Evolutionary conservation across 2,329 filamentous ascomycete species (phyloP).

Genomic region (Alternaria arborescens): DNA sequence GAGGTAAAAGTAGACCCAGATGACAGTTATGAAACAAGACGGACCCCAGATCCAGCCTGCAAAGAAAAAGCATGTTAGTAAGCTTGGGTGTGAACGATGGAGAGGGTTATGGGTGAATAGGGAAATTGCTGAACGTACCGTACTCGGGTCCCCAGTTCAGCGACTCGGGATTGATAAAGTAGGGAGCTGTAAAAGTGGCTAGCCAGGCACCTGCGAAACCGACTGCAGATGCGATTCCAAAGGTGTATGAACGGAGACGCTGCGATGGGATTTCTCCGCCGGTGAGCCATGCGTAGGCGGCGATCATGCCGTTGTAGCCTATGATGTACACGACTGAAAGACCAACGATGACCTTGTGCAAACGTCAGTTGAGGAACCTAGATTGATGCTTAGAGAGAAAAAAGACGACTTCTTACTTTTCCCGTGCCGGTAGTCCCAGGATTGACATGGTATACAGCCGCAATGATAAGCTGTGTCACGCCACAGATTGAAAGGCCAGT

Average conservation of each 20-base stretch:
- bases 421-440: slow-evolving; percentile 52
- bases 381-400: not conserved
- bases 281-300: slow-evolving; percentile 66
- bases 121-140: slow-evolving; percentile 23
- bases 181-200: slow-evolving; percentile 65
- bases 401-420: slow-evolving; percentile 37
- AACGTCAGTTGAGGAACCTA: slow-evolving; percentile 3
- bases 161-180: slow-evolving; percentile 66
- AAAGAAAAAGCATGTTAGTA: not conserved
- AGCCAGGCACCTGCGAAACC: slow-evolving; percentile 66
- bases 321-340: slow-evolving; percentile 64
- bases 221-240: slow-evolving; percentile 62
- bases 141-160: slow-evolving; percentile 68
- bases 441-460: slow-evolving; percentile 61
- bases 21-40: slow-evolving; percentile 50
- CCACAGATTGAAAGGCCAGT: slow-evolving; percentile 63
- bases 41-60: slow-evolving; percentile 47
- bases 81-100: no score
- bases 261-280: slow-evolving; percentile 67
- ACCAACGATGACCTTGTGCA: slow-evolving; percentile 56
- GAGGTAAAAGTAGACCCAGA: slow-evolving; percentile 45
- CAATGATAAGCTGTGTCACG: slow-evolving; percentile 63
- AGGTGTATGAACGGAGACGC: slow-evolving; percentile 65
- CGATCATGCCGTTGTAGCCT: slow-evolving; percentile 63
- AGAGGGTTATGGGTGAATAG: no score